Evolutionary conservation across 176 grass and related monocot species (phyloP).

Genomic region (Stipa capillata): DNA sequence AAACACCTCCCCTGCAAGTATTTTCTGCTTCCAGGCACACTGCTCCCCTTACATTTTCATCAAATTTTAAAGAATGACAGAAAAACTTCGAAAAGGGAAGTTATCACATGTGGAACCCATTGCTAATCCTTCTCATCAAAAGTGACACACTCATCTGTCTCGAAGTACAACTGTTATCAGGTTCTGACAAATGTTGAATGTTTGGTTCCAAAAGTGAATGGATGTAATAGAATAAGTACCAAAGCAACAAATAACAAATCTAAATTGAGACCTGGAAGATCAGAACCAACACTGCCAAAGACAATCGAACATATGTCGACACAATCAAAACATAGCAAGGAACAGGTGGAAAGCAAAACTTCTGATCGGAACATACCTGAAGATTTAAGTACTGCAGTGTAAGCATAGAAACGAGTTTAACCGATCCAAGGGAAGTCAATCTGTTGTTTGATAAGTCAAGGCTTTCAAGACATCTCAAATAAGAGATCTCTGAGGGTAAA

Average conservation of each 20-base stretch:
- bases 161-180: neutral
- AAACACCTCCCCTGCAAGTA: neutral
- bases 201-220: neutral
- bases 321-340: neutral
- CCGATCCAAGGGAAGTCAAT: slow-evolving; percentile 64
- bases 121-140: neutral
- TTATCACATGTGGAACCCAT: neutral
- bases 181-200: neutral
- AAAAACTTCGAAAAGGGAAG: neutral
- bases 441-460: slow-evolving; percentile 93
- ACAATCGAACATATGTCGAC: neutral
- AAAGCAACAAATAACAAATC: neutral
- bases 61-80: neutral
- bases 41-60: neutral
- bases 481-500: slow-evolving; percentile 70
- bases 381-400: slow-evolving; percentile 80
- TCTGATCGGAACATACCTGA: slow-evolving; percentile 57
- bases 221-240: neutral
- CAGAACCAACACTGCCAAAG: neutral
- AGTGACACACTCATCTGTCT: neutral
- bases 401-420: slow-evolving; percentile 77
- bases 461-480: slow-evolving; percentile 66
- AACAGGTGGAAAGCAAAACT: neutral
- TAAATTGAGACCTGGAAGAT: neutral
- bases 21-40: neutral